Base-by-base conservation (phyloP, 2,329 filamentous ascomycete genomes). In the Phialocephala sp. region DNA sequence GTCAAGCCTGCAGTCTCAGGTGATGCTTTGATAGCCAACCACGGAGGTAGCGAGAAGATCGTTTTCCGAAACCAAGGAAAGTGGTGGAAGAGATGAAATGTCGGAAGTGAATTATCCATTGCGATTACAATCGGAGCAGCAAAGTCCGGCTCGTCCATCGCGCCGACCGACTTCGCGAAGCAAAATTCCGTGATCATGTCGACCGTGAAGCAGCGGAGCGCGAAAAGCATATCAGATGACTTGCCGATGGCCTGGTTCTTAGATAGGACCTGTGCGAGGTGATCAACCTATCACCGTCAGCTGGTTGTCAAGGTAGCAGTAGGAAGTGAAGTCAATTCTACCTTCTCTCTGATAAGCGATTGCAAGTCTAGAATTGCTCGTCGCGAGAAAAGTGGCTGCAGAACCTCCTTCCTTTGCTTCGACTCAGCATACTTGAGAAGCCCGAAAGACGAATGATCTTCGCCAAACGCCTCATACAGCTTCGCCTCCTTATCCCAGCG, bases 401-500 rank as follows among this genome's bases (percentile, higher is more conserved):
- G 71, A 2, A 82, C 76, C 68, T 80, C 76, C 62, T 80, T 81
- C 24, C 80, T 75, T 35, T 76, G 71, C 66, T 80, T 82, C 39
- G 77, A 74, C 62, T 78, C 77, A 11, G 69, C 70, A 64, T 80
- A 79, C 18, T 74, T 80, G 37, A 77, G 66, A 60, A 77, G 79
- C 12, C 77, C 79, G 67, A 83, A 81, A 36, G 77, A 79, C n/a
- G 79, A 80, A 20, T 76, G 69, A 65, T 81, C 76, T 61, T 79
- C 75, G 62, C 77, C 77, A 66, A 83, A 81, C 47, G 74, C 74
- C 20, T 73, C 71, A 66, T 82, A 82, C 1, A 81, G 70, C 0
- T 47, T 64, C 0, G 67, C 68, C 50, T 82, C 79, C 62, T 82
- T 82, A 64, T 81, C 76, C 79, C 79, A 81, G 18, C 76, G 73